These are phyloP conservation scores for Ocimum tenuiflorum DNA, from an alignment of 257 asterid species.

Conservation along the genomic window DNA sequence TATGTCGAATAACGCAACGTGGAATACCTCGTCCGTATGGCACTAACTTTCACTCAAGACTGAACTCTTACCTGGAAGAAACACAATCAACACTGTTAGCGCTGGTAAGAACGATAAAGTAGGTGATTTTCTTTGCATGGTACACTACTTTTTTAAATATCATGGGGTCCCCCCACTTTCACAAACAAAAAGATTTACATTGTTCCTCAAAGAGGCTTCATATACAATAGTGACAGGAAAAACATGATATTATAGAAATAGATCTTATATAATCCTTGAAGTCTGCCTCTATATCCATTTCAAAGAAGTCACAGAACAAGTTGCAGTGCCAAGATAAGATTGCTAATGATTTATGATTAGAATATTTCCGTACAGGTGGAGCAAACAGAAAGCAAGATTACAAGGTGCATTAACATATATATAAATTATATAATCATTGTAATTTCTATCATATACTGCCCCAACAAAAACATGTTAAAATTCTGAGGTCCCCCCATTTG, in stretches of 20 bases:
- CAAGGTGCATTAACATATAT: not conserved
- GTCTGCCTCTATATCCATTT: not conserved
- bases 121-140: slow-evolving; percentile 25
- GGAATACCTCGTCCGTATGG: slow-evolving; percentile 21
- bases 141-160: slow-evolving; percentile 12
- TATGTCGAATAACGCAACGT: slow-evolving; percentile 3
- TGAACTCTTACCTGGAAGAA: slow-evolving; percentile 11
- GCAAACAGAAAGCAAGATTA: not conserved
- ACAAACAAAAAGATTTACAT: slow-evolving; percentile 14
- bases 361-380: slow-evolving; percentile 6
- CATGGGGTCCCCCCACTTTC: slow-evolving; percentile 34
- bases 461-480: not conserved
- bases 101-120: slow-evolving; percentile 18
- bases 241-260: slow-evolving; percentile 4
- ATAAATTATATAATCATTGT: not conserved
- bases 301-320: slow-evolving; percentile 7
- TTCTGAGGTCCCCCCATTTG: slow-evolving; percentile 17
- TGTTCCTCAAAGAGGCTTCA: not conserved
- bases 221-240: slow-evolving; percentile 9
- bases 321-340: slow-evolving; percentile 4
- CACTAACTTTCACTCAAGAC: slow-evolving; percentile 3
- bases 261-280: not conserved
- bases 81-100: slow-evolving; percentile 18
- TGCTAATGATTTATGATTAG: not conserved
- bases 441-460: not conserved